Evolutionary conservation across 331 rosid species (phyloP).

Genomic region (Rhamnella rubrinervis): DNA sequence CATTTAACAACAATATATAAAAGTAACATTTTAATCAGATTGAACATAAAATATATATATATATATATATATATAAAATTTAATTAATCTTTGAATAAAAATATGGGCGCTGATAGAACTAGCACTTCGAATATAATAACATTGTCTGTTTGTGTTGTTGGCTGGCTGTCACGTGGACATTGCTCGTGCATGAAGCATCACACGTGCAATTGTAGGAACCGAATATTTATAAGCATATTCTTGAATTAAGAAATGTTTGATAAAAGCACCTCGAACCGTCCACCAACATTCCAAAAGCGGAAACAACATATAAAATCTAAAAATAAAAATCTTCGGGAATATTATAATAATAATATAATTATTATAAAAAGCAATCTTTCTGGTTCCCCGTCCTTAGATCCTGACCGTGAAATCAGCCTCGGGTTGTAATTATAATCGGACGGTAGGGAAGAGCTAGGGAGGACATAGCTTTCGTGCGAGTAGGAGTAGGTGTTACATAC

Average conservation of each 20-base stretch:
- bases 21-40: too few relatives aligned
- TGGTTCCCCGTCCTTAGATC: neutral
- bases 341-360: neutral
- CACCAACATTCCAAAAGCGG: slow-evolving; percentile 11
- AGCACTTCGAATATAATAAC: too few relatives aligned
- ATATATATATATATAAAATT: too few relatives aligned
- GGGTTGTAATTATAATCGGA: neutral
- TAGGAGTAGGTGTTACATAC: neutral
- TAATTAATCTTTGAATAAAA: too few relatives aligned
- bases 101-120: too few relatives aligned
- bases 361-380: neutral
- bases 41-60: too few relatives aligned
- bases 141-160: too few relatives aligned
- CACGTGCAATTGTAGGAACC: slow-evolving; percentile 27
- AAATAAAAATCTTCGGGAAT: neutral
- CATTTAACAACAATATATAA: too few relatives aligned
- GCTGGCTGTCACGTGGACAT: slow-evolving; percentile 7
- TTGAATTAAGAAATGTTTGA: neutral
- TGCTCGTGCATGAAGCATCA: slow-evolving; percentile 20
- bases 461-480: neutral
- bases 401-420: neutral
- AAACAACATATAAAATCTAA: neutral
- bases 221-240: slow-evolving; percentile 50
- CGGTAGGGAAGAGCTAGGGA: neutral
- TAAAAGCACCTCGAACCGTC: slow-evolving; percentile 5